Conservation (phyloP, 2,329 filamentous ascomycete genomes). For the Ilyonectria mors-panacis region DNA sequence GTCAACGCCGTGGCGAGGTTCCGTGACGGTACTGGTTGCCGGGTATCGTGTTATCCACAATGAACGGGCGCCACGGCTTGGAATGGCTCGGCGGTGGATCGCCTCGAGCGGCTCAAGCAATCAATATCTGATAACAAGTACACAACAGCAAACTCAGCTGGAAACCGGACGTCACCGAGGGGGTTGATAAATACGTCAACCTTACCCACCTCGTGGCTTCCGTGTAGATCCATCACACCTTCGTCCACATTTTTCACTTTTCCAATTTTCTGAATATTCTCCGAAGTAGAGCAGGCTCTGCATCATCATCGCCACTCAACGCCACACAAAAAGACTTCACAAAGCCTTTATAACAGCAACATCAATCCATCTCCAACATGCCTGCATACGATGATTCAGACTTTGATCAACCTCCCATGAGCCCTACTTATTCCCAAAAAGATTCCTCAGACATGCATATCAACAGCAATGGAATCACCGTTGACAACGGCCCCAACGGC, state of each 20-base stretch:
- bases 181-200: constrained; percentile 10
- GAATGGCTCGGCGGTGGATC: neutral
- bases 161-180: neutral
- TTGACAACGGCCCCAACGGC: constrained; percentile 63
- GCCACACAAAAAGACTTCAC: constrained; percentile 27
- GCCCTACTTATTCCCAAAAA: constrained; percentile 32
- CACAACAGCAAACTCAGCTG: neutral
- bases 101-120: constrained; percentile 3
- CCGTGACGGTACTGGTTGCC: neutral
- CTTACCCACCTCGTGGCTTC: neutral
- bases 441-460: constrained; percentile 29
- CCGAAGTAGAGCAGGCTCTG: constrained; percentile 28
- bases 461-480: constrained; percentile 39
- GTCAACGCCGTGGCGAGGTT: constrained; percentile 2
- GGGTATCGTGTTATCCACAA: neutral
- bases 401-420: constrained; percentile 53
- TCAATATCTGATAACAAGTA: neutral
- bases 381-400: constrained; percentile 72
- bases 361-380: constrained; percentile 61
- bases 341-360: neutral
- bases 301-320: constrained; percentile 6
- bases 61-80: neutral
- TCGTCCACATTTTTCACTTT: neutral
- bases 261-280: neutral
- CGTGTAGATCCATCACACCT: neutral